These are phyloP conservation scores for Phaeoacremonium minimum DNA, from an alignment of 2,329 filamentous ascomycete genomes.

Conservation along the genomic window DNA sequence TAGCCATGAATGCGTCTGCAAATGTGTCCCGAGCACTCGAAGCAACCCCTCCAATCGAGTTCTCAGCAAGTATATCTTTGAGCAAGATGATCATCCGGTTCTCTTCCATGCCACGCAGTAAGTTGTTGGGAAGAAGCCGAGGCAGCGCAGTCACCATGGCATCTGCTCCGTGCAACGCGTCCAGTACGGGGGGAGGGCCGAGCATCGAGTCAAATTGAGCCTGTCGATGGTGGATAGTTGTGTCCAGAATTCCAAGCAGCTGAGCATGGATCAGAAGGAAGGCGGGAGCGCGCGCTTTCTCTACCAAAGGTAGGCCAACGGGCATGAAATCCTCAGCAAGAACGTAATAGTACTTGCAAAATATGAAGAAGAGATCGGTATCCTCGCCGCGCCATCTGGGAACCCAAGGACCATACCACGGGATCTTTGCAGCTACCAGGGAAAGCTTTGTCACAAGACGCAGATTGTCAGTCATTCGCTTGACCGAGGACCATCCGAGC, in stretches of 20 bases:
- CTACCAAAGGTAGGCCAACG: constrained; percentile 41
- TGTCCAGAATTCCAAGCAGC: constrained; percentile 72
- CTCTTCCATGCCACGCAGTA: constrained; percentile 79
- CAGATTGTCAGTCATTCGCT: constrained; percentile 48
- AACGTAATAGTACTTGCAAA: constrained; percentile 82
- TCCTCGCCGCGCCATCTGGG: constrained; percentile 83
- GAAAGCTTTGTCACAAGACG: constrained; percentile 63
- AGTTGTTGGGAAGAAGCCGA: constrained; percentile 59
- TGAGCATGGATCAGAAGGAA: constrained; percentile 80
- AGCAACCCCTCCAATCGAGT: constrained; percentile 25
- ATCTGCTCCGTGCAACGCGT: constrained; percentile 52
- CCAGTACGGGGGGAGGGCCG: constrained; percentile 36
- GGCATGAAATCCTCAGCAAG: constrained; percentile 72
- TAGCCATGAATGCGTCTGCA: constrained; percentile 66
- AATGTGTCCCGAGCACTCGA: constrained; percentile 60
- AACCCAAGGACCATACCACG: constrained; percentile 83
- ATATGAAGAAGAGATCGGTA: constrained; percentile 87
- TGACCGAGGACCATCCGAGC: constrained; percentile 51
- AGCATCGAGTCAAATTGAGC: constrained; percentile 43
- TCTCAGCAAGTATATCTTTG: constrained; percentile 67
- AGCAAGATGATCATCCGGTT: constrained; percentile 80
- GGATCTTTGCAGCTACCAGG: constrained; percentile 65
- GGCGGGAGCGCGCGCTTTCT: constrained; percentile 66
- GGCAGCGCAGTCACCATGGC: constrained; percentile 60
- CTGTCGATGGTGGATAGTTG: constrained; percentile 80